A percentile compares a stretch with the other conserved stretches of the same genome.
Conservation (phyloP, 2,329 filamentous ascomycete genomes). For the Lachnum nothofagi region DNA sequence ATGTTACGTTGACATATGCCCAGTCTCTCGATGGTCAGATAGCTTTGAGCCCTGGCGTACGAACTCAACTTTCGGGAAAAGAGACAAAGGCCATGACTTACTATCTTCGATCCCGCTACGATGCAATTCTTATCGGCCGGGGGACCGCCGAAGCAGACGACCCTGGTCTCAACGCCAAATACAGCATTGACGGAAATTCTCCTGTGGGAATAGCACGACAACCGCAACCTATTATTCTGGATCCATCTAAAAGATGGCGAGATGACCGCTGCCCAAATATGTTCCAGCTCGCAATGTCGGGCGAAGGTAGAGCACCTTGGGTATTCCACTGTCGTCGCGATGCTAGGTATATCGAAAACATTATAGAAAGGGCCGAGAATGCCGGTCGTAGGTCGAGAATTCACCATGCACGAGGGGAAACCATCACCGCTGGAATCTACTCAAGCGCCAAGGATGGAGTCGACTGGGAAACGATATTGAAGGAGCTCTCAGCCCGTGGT, state of each 20-base stretch:
- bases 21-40: constrained; percentile 75
- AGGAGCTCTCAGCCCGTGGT: constrained; percentile 13
- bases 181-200: constrained; percentile 44
- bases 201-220: constrained; percentile 48
- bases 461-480: constrained; percentile 18
- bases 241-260: constrained; percentile 71
- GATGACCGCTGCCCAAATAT: constrained; percentile 12
- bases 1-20: constrained; percentile 82
- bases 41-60: constrained; percentile 53
- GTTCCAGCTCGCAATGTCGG: constrained; percentile 12
- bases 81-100: constrained; percentile 91
- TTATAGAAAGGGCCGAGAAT: neutral
- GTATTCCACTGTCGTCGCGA: neutral
- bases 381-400: neutral
- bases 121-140: constrained; percentile 79
- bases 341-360: no score
- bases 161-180: constrained; percentile 77
- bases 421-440: constrained; percentile 6
- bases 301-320: constrained; percentile 54
- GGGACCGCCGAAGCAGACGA: constrained; percentile 81
- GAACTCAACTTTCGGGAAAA: constrained; percentile 76
- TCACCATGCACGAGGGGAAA: constrained; percentile 10
- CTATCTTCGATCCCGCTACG: constrained; percentile 74
- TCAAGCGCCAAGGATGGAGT: constrained; percentile 4
- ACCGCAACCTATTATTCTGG: constrained; percentile 76